A percentile compares a stretch with the other conserved stretches of the same genome.
Conservation (phyloP, 495 filamentous ascomycete species). For the Lasiosphaeria hispida region DNA sequence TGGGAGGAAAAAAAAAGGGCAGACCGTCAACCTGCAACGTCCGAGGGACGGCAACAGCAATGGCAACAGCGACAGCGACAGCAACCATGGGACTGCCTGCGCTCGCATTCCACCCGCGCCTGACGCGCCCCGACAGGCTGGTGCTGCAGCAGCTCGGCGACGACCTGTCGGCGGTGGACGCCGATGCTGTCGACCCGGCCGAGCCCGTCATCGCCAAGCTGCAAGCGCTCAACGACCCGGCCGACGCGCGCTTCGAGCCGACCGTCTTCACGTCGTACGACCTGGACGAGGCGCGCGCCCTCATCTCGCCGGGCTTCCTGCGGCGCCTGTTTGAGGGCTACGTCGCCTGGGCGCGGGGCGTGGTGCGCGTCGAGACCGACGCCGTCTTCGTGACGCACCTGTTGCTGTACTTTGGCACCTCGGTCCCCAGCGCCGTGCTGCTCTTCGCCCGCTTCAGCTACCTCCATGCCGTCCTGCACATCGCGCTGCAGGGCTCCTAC, state of each 20-base stretch:
- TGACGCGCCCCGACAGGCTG: constrained; percentile 19
- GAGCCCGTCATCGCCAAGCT: constrained; percentile 9
- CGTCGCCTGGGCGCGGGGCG: constrained; percentile 23
- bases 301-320: not conserved
- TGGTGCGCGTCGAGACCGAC: constrained; percentile 34
- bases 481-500: constrained; percentile 59
- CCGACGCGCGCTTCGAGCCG: constrained; percentile 34
- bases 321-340: constrained; percentile 20
- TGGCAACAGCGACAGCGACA: too few species aligned
- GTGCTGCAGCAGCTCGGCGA: constrained; percentile 18
- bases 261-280: constrained; percentile 42
- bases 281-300: constrained; percentile 16
- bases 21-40: too few species aligned
- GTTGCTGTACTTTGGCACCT: constrained; percentile 65
- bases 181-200: not conserved
- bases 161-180: not conserved
- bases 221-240: constrained; percentile 49
- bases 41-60: too few species aligned
- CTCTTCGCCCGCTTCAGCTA: constrained; percentile 65
- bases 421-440: constrained; percentile 62
- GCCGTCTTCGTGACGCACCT: constrained; percentile 76
- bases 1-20: too few species aligned
- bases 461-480: constrained; percentile 62
- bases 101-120: constrained; percentile 11
- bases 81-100: constrained; percentile 1